Conservation (phyloP, 768 basidiomycete genomes). For the Hortiboletus campestris region DNA sequence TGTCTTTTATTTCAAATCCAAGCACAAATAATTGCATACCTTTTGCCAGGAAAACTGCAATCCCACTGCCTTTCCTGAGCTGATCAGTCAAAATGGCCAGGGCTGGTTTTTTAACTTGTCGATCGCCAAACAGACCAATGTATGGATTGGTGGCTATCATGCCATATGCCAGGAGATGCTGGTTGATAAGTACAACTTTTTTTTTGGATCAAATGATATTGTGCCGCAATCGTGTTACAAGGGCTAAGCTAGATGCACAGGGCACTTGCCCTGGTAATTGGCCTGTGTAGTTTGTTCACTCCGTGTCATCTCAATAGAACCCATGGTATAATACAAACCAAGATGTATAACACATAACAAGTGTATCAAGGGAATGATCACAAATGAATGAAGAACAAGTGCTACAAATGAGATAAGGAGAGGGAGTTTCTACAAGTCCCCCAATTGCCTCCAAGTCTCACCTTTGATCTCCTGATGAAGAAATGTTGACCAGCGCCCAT, state of each 20-base stretch:
- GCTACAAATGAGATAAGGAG: not conserved
- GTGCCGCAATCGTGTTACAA: conserved; percentile 13
- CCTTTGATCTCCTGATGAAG: not conserved
- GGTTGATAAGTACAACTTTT: conserved; percentile 32
- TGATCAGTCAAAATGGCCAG: conserved; percentile 17
- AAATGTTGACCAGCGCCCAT: not conserved
- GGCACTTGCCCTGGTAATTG: not conserved
- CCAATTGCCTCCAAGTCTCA: too few relatives aligned
- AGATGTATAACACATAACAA: too few relatives aligned
- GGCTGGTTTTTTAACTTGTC: conserved; percentile 39
- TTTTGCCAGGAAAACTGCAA: conserved; percentile 34
- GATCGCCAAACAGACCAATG: conserved; percentile 34
- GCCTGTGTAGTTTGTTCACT: not conserved
- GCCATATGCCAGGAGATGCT: conserved; percentile 36
- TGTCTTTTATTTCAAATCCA: conserved; percentile 38
- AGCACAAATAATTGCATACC: conserved; percentile 29
- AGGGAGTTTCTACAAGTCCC: too few relatives aligned
- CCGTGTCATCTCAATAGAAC: too few relatives aligned
- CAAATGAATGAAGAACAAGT: not conserved
- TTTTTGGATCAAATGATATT: conserved; percentile 38
- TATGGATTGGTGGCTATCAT: conserved; percentile 39
- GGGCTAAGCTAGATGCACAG: not conserved
- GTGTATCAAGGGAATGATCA: too few relatives aligned
- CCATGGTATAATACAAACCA: too few relatives aligned
- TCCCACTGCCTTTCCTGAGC: conserved; percentile 27